Evolutionary conservation across 306 rosid species (phyloP), one percentile per base, ranked within the genome.

Genomic region (Ochetophila trinervis): DNA sequence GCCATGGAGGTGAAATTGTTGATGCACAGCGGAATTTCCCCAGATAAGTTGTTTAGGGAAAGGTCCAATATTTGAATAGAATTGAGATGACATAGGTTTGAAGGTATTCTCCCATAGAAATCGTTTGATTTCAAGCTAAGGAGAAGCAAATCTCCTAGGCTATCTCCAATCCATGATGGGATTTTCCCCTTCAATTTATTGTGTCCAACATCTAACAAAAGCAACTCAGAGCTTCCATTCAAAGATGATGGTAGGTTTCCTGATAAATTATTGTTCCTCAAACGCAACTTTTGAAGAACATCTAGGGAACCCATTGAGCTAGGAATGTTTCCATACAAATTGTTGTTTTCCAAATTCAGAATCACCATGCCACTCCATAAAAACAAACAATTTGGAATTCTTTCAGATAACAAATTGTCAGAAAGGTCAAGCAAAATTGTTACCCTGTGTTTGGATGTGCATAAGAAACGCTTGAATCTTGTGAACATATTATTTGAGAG

Each of bases 401-500:
- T 17, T 48, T 17, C 52, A 12, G 52, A 48, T 48, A 48, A 48
- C 16, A 48, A 17, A 48, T 48, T 48, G 13, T 48, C 16, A 48
- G 52, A 48, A 10, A 48, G 16, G 52, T 48, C 52, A 12, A 48
- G 52, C 16, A 48, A 8, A 48, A 2, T 1, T 17, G 13, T 4
- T 13, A 1, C 3, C 4, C 1, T 17, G 0, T 48, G 2, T 1
- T 12, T 17, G 4, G 18, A 5, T 12, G 16, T 0, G 13, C 52
- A 48, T 48, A 48, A 48, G 18, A 17, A 48, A 48, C 18, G n/a
- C 52, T 12, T 15, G 52, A 12, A 17, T 2, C 10, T 10, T 10
- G 57, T 17, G 6, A 82, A 37, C 13, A 0, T 57, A 37, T 72
- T 76, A 7, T 79, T 69, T 0, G 84, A 72, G 32, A 82, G 75